phyloP scores from a whole-genome alignment of 345 rosid species.

The Litchi chinensis region DNA sequence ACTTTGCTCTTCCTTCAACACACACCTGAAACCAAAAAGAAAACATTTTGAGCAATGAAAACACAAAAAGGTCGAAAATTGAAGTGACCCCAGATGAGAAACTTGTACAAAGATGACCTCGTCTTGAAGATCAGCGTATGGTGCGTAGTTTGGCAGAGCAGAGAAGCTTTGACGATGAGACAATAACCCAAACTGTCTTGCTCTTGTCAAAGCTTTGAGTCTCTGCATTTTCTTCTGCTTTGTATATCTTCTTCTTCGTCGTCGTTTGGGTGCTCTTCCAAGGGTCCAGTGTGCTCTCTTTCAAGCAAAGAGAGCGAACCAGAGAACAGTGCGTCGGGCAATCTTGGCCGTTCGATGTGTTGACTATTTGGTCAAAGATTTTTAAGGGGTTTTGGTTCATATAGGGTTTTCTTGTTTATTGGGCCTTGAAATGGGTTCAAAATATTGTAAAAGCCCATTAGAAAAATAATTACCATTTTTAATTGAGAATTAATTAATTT shows the following conservation, averaged over 20 bases:
- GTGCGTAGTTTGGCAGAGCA: constrained; percentile 59
- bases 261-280: too few species aligned
- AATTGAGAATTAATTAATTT: too few species aligned
- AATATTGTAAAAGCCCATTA: background rate
- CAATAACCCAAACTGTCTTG: constrained; percentile 34
- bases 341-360: constrained; percentile 6
- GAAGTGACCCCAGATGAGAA: background rate
- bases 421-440: background rate
- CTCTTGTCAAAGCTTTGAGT: constrained; percentile 45
- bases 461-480: background rate
- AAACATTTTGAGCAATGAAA: background rate
- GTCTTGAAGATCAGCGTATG: constrained; percentile 51
- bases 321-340: background rate
- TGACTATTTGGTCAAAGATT: constrained; percentile 3
- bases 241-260: too few species aligned
- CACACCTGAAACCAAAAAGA: constrained; percentile 50
- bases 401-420: background rate
- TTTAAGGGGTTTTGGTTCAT: background rate
- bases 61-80: constrained; percentile 7
- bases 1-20: constrained; percentile 89
- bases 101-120: constrained; percentile 44
- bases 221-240: constrained; percentile 47
- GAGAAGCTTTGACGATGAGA: constrained; percentile 48
- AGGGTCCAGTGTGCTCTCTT: too few species aligned
- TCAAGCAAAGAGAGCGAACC: too few species aligned